Evolutionary conservation across 345 rosid species (phyloP).

Genomic region (Euclidium syriacum): DNA sequence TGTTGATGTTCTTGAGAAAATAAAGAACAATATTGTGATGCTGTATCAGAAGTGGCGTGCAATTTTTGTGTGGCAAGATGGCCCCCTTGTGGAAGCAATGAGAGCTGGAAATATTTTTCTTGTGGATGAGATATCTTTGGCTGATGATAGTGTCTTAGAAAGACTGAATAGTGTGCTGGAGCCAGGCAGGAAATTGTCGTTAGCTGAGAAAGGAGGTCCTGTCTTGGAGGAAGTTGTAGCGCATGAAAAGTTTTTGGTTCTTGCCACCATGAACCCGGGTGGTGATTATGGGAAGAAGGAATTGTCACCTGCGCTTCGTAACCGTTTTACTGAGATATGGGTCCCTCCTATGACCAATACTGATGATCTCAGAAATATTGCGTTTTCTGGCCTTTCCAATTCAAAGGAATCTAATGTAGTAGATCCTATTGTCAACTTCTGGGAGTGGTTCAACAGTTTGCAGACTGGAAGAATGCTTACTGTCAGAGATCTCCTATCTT

Average conservation of each 20-base stretch:
- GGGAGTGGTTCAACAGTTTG: conserved; percentile 84
- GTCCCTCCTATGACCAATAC: conserved; percentile 67
- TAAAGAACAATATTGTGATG: conserved; percentile 45
- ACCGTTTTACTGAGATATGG: conserved; percentile 98
- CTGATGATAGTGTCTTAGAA: conserved; percentile 96
- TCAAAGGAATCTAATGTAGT: conserved; percentile 41
- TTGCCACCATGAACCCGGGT: conserved; percentile 99
- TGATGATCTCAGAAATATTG: conserved; percentile 71
- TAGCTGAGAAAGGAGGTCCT: conserved; percentile 95
- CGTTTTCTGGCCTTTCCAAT: conserved; percentile 42
- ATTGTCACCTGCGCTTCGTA: conserved; percentile 93
- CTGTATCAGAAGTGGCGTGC: conserved; percentile 72
- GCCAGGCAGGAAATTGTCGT: conserved; percentile 80
- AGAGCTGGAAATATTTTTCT: conserved; percentile 79
- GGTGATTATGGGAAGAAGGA: conserved; percentile 99
- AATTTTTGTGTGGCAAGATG: conserved; percentile 95
- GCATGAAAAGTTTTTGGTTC: conserved; percentile 60
- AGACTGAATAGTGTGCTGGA: conserved; percentile 92
- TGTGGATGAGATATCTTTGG: conserved; percentile 94
- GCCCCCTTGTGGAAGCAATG: conserved; percentile 95
- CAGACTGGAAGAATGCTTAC: conserved; percentile 75
- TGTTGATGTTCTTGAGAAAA: conserved; percentile 48
- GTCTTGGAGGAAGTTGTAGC: conserved; percentile 71
- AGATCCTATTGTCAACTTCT: conserved; percentile 65
- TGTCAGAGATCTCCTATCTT: conserved; percentile 89